Percentiles rank a stretch among this genome's conserved stretches.
phyloP scores from a whole-genome alignment of 2,329 filamentous ascomycete species.

The Monilinia fructicola region DNA sequence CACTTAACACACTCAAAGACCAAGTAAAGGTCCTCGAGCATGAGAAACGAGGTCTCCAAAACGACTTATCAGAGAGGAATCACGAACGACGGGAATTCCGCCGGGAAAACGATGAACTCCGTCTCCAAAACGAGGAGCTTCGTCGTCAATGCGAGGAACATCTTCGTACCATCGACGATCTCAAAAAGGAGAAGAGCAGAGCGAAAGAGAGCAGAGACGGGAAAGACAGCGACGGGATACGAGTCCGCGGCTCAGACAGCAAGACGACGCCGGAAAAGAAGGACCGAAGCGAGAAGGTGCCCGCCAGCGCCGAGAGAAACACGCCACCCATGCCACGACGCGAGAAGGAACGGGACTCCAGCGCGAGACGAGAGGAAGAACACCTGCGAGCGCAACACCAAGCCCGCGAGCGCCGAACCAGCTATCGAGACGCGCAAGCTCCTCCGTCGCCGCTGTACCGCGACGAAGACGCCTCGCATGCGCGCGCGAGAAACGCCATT shows the following conservation, averaged over 20 bases:
- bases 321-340: slow-evolving; percentile 14
- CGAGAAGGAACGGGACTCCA: slow-evolving; percentile 9
- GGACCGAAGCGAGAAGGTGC: slow-evolving; percentile 1
- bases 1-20: slow-evolving; percentile 14
- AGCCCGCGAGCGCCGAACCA: slow-evolving; percentile 4
- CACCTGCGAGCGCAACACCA: neutral
- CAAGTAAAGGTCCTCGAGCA: slow-evolving; percentile 10
- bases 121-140: slow-evolving; percentile 18
- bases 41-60: slow-evolving; percentile 18
- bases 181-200: slow-evolving; percentile 4
- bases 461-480: neutral
- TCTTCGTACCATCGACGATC: neutral
- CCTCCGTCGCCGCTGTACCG: neutral
- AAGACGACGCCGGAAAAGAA: slow-evolving; percentile 10
- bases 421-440: neutral
- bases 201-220: neutral
- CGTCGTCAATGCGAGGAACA: slow-evolving; percentile 15
- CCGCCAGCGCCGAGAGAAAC: neutral
- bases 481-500: slow-evolving; percentile 9
- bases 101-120: slow-evolving; percentile 13
- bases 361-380: slow-evolving; percentile 9
- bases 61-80: slow-evolving; percentile 17
- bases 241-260: slow-evolving; percentile 3
- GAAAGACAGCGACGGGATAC: slow-evolving; percentile 12
- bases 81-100: slow-evolving; percentile 18